A percentile compares a stretch with the other conserved stretches of the same genome.
phyloP scores from a whole-genome alignment of 371 early-diverging fungal genomes.

The Rhizopus delemar region DNA sequence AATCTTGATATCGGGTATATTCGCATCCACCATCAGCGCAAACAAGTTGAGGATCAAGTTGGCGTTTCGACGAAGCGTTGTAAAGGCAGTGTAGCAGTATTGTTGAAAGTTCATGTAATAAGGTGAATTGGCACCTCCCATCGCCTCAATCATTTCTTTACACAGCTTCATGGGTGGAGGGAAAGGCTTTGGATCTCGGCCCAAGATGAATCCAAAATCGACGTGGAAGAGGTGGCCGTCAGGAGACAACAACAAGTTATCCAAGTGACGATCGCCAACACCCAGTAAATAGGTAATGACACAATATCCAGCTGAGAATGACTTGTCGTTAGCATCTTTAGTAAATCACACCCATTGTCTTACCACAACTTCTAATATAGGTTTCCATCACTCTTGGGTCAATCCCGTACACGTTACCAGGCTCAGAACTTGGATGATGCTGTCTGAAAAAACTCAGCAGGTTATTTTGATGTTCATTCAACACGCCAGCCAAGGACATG shows the following conservation, averaged over 20 bases:
- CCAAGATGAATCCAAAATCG: conserved; percentile 97
- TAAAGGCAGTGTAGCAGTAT: conserved; percentile 92
- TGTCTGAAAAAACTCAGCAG: conserved; percentile 77
- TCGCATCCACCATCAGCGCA: conserved; percentile 93
- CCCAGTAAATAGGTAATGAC: conserved; percentile 97
- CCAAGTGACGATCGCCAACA: conserved; percentile 99
- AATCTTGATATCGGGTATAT: conserved; percentile 92
- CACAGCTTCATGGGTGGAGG: conserved; percentile 98
- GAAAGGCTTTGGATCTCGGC: conserved; percentile 98
- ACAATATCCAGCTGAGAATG: conserved; percentile 88
- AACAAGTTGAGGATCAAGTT: conserved; percentile 94
- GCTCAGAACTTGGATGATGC: conserved; percentile 64
- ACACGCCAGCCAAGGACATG: conserved; percentile 82
- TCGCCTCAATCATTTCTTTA: conserved; percentile 98
- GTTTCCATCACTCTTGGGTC: conserved; percentile 88
- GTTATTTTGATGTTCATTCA: conserved; percentile 83
- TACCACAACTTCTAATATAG: conserved; percentile 92
- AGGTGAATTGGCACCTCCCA: conserved; percentile 88
- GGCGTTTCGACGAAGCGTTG: conserved; percentile 87
- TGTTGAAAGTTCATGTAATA: conserved; percentile 86
- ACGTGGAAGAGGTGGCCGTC: conserved; percentile 95
- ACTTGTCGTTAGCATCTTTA: neutral
- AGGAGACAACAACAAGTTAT: conserved; percentile 90
- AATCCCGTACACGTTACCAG: conserved; percentile 69
- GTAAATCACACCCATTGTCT: neutral